Conservation (phyloP, 1,139 yeast genomes). For the Suhomyces yuchorum region DNA sequence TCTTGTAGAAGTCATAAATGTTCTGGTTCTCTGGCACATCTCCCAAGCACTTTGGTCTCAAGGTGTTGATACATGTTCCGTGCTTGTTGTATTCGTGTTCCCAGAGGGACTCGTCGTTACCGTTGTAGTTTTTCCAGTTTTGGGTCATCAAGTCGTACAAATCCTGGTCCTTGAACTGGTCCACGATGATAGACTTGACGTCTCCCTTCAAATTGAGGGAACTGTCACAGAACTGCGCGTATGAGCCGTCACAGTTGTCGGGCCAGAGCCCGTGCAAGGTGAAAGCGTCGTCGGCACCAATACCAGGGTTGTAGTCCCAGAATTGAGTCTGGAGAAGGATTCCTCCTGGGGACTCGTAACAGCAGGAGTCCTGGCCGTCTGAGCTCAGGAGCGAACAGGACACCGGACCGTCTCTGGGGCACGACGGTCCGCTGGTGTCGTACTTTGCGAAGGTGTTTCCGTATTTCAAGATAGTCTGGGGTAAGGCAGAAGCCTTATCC, state of each 20-base stretch:
- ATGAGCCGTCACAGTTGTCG: constrained; percentile 76
- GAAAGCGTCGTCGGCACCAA: constrained; percentile 69
- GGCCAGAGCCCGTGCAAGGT: constrained; percentile 91
- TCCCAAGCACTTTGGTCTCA: constrained; percentile 69
- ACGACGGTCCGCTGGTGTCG: constrained; percentile 23
- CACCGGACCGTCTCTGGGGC: constrained; percentile 74
- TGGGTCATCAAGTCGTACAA: constrained; percentile 59
- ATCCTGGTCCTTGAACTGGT: constrained; percentile 49
- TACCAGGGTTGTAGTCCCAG: constrained; percentile 89
- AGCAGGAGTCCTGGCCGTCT: constrained; percentile 59
- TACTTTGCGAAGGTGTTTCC: neutral
- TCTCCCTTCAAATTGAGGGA: constrained; percentile 51
- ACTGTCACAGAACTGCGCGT: constrained; percentile 69
- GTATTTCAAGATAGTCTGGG: constrained; percentile 6
- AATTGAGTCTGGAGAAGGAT: constrained; percentile 84
- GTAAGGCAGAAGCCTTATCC: constrained; percentile 7
- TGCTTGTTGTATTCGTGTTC: constrained; percentile 94
- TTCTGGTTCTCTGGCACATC: constrained; percentile 50
- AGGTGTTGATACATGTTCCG: constrained; percentile 86
- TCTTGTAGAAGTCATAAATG: constrained; percentile 76
- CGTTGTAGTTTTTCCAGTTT: constrained; percentile 79
- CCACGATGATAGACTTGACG: constrained; percentile 47
- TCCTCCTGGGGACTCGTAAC: constrained; percentile 90
- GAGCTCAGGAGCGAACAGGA: constrained; percentile 39
- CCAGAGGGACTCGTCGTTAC: constrained; percentile 79